A percentile compares a stretch with the other conserved stretches of the same genome.
Evolutionary conservation across 1,139 yeast genomes (phyloP).

Genomic region (Magnusiomyces tetraspermus): DNA sequence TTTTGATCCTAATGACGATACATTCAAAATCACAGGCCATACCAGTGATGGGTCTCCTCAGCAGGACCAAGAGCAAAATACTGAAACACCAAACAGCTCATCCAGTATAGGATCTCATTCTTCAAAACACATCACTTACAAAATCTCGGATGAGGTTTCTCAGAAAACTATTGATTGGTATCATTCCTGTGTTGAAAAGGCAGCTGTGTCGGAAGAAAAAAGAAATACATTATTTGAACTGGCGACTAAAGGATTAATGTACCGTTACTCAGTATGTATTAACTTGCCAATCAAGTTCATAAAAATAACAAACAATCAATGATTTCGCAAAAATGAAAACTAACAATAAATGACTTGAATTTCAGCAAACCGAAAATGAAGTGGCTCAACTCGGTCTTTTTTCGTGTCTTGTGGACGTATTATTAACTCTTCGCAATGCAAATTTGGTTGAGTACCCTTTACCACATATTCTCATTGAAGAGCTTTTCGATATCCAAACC

Average conservation of each 20-base stretch:
- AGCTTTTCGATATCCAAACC: slow-evolving; percentile 31
- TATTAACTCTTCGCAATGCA: slow-evolving; percentile 15
- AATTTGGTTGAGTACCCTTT: slow-evolving; percentile 22
- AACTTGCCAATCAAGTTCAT: neutral
- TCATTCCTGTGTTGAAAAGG: neutral
- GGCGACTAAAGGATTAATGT: neutral
- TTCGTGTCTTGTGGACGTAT: slow-evolving; percentile 19
- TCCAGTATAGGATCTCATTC: too few relatives aligned
- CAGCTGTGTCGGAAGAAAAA: neutral
- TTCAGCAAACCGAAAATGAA: neutral
- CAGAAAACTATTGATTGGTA: slow-evolving; percentile 3
- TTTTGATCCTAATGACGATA: neutral
- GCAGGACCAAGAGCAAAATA: neutral
- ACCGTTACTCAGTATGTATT: neutral
- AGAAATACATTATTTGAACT: slow-evolving; percentile 1
- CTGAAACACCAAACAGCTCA: neutral
- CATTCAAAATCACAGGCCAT: slow-evolving; percentile 1
- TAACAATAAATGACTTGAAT: neutral
- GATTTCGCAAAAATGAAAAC: neutral
- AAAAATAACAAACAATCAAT: neutral
- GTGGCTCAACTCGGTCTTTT: neutral
- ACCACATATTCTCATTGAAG: slow-evolving; percentile 29
- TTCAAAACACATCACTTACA: neutral
- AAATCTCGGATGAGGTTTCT: neutral
- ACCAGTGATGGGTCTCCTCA: neutral